Percentiles rank a stretch among this genome's conserved stretches.
Conservation (phyloP, 768 basidiomycete genomes). For the Floccularia luteovirens region DNA sequence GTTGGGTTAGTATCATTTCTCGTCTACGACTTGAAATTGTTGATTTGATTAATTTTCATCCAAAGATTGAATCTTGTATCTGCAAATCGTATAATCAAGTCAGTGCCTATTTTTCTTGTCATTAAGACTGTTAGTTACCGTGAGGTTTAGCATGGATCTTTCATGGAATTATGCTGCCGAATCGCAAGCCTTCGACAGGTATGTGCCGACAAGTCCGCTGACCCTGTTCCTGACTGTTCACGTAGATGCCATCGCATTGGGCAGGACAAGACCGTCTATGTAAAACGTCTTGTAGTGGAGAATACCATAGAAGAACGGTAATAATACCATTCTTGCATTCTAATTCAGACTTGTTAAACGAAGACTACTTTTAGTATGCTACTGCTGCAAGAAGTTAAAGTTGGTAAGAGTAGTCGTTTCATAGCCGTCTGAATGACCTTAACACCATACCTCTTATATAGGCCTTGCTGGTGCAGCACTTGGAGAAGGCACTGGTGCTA, state of each 20-base stretch:
- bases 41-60: not conserved
- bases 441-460: too few relatives aligned
- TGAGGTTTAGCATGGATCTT: slow-evolving; percentile 49
- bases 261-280: slow-evolving; percentile 59
- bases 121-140: not conserved
- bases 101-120: slow-evolving; percentile 9
- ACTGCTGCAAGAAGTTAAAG: slow-evolving; percentile 60
- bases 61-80: slow-evolving; percentile 49
- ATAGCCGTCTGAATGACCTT: too few relatives aligned
- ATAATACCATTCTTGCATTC: slow-evolving; percentile 11
- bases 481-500: slow-evolving; percentile 57
- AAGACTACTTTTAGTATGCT: slow-evolving; percentile 42
- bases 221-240: slow-evolving; percentile 20
- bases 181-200: slow-evolving; percentile 53
- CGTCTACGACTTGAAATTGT: not conserved
- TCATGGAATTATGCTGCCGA: slow-evolving; percentile 72
- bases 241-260: slow-evolving; percentile 61
- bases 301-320: slow-evolving; percentile 74
- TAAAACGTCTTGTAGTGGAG: slow-evolving; percentile 60
- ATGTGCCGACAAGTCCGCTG: not conserved
- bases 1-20: slow-evolving; percentile 35
- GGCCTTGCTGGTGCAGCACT: slow-evolving; percentile 63
- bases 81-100: slow-evolving; percentile 70
- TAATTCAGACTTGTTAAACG: not conserved
- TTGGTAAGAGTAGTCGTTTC: slow-evolving; percentile 35